A percentile compares a stretch with the other conserved stretches of the same genome.
Evolutionary conservation across 257 asterid species (phyloP).

Genomic region (Phtheirospermum japonicum): DNA sequence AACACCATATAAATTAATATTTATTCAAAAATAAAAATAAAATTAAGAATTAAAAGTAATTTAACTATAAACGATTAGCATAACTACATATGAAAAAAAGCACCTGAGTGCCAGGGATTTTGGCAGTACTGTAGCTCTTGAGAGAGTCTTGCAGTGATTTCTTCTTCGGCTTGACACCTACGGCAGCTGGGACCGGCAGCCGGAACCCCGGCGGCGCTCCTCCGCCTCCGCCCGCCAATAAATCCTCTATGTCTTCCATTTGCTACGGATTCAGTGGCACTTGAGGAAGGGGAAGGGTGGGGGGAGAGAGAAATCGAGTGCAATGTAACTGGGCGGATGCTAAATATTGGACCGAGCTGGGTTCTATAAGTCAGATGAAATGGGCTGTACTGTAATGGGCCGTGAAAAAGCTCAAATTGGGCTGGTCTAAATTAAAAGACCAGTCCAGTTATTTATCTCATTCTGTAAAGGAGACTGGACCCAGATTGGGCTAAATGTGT

Average conservation of each 20-base stretch:
- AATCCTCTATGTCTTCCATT: slow-evolving; percentile 94
- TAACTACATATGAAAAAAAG: background rate
- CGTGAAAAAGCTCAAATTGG: background rate
- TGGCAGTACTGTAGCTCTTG: slow-evolving; percentile 36
- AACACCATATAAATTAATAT: background rate
- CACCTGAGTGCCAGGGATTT: slow-evolving; percentile 94
- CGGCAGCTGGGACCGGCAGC: slow-evolving; percentile 52
- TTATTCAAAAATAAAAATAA: background rate
- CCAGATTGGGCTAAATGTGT: too few relatives aligned
- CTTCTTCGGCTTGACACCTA: slow-evolving; percentile 56
- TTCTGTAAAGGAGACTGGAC: too few relatives aligned
- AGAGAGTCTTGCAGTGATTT: slow-evolving; percentile 39
- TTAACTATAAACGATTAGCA: background rate
- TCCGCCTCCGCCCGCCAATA: slow-evolving; percentile 53
- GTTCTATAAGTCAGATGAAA: background rate
- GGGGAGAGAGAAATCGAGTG: background rate
- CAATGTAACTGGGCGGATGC: background rate
- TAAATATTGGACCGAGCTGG: slow-evolving; percentile 14
- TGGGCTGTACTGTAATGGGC: slow-evolving; percentile 2
- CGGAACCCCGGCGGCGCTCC: slow-evolving; percentile 80
- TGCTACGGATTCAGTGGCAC: background rate
- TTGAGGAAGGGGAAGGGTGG: background rate
- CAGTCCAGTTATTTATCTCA: background rate
- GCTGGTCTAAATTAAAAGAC: background rate
- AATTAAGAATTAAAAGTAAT: background rate